A percentile compares a stretch with the other conserved stretches of the same genome.
Conservation (phyloP, 345 rosid genomes). For the Brassica napus region Da-Ae NC_063445.1:57626501-57627000, state of each 20-base stretch:
- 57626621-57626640: neutral
- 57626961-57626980: too few relatives aligned
- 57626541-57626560: neutral
- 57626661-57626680: too few relatives aligned
- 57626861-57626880: too few relatives aligned
- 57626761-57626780: conserved; percentile 3
- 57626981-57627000: too few relatives aligned
- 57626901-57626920: too few relatives aligned
- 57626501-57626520: neutral
- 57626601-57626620: neutral
- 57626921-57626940: too few relatives aligned
- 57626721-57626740: conserved; percentile 9
- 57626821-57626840: neutral
- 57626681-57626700: too few relatives aligned
- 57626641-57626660: too few relatives aligned
- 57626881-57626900: too few relatives aligned
- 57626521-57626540: neutral
- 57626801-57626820: neutral
- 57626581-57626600: neutral
- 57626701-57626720: neutral
- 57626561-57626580: neutral
- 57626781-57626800: conserved; percentile 2
- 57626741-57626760: conserved; percentile 15
- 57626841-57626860: too few relatives aligned
- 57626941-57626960: too few relatives aligned